Evolutionary conservation across 805 yeast species (phyloP).

Genomic region (Candida silvicultrix): DNA sequence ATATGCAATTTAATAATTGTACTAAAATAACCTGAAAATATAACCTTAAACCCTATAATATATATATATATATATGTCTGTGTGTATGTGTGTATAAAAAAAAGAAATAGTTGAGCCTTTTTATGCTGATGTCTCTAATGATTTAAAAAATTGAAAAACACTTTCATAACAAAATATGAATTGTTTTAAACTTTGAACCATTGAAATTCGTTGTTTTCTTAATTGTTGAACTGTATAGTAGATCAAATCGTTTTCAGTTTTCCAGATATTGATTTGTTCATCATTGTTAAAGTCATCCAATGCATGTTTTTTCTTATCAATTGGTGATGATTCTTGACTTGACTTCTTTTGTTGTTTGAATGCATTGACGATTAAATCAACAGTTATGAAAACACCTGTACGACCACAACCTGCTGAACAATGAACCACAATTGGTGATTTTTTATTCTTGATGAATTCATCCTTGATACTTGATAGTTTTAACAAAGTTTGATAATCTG

Average conservation of each 20-base stretch:
- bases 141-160: constrained; percentile 21
- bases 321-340: neutral
- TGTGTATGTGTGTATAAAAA: neutral
- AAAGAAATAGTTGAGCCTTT: neutral
- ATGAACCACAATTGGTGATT: constrained; percentile 65
- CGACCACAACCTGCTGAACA: constrained; percentile 98
- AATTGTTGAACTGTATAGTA: constrained; percentile 55
- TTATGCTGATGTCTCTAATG: neutral
- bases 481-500: constrained; percentile 31
- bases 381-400: constrained; percentile 82
- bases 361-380: constrained; percentile 34
- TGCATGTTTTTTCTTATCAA: neutral
- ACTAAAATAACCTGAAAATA: too few species aligned
- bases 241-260: constrained; percentile 44
- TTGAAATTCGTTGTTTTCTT: constrained; percentile 63
- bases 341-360: constrained; percentile 4
- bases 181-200: constrained; percentile 76
- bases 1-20: too few species aligned
- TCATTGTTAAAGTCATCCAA: constrained; percentile 5
- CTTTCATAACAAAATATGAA: constrained; percentile 67
- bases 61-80: too few species aligned
- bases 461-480: constrained; percentile 27
- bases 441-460: constrained; percentile 10
- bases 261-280: constrained; percentile 32
- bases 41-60: too few species aligned